Evolutionary conservation across 306 rosid species (phyloP).

Genomic region (Cercis canadensis): DNA sequence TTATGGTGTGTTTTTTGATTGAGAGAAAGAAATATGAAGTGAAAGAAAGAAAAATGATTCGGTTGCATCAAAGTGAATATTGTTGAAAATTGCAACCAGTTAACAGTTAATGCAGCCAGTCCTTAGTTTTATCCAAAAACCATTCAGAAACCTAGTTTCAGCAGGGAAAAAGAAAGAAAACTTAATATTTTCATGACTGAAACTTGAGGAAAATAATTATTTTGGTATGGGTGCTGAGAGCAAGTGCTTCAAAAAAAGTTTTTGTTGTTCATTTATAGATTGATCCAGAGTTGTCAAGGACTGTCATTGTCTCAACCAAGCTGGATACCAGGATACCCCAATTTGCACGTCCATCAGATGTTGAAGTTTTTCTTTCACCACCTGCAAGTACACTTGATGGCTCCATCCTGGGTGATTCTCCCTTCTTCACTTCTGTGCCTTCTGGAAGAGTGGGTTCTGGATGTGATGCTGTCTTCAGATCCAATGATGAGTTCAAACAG

Average conservation of each 20-base stretch:
- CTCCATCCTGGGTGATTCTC: slow-evolving; percentile 85
- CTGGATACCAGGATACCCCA: slow-evolving; percentile 97
- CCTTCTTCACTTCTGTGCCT: slow-evolving; percentile 96
- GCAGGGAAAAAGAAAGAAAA: not conserved
- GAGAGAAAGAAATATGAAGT: slow-evolving; percentile 4
- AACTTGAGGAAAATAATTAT: not conserved
- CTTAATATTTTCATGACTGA: not conserved
- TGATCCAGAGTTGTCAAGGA: slow-evolving; percentile 94
- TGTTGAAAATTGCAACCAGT: not conserved
- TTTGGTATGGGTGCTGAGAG: slow-evolving; percentile 4
- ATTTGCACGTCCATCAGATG: slow-evolving; percentile 90
- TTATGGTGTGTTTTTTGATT: not conserved
- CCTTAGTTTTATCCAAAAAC: not conserved
- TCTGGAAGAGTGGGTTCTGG: slow-evolving; percentile 94
- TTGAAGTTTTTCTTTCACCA: slow-evolving; percentile 93
- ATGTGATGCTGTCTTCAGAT: slow-evolving; percentile 65
- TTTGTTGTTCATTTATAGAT: slow-evolving; percentile 50
- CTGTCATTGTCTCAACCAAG: slow-evolving; percentile 91
- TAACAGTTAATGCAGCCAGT: not conserved
- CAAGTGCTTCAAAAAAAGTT: slow-evolving; percentile 2
- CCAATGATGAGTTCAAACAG: slow-evolving; percentile 95
- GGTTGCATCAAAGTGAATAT: too few species aligned
- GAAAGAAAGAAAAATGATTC: slow-evolving; percentile 12
- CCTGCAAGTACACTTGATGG: slow-evolving; percentile 88
- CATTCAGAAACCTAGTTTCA: slow-evolving; percentile 1